Conservation (phyloP, 108 stramenopile species). For the Cafeteria roenbergensis region DNA sequence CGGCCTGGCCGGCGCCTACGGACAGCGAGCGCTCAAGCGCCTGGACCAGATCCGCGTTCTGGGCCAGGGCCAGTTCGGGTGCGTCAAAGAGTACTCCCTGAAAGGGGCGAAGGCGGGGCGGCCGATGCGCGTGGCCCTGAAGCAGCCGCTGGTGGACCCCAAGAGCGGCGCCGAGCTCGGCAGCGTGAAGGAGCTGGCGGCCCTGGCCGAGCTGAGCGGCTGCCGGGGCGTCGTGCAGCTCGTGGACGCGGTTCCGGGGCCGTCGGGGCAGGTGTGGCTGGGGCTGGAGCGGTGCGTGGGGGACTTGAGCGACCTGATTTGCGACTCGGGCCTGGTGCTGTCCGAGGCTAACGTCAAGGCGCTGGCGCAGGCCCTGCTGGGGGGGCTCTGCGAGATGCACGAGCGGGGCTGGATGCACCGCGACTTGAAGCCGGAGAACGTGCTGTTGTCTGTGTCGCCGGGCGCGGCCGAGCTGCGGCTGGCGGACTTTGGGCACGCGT, state of each 20-base stretch:
- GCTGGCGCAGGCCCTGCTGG: slow-evolving; percentile 64
- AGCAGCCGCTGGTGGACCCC: no score
- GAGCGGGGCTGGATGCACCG: slow-evolving; percentile 68
- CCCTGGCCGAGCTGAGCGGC: slow-evolving; percentile 65
- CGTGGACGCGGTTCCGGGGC: slow-evolving; percentile 18
- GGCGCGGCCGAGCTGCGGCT: slow-evolving; percentile 71
- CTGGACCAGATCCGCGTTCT: no score
- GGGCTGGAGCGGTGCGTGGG: slow-evolving; percentile 69
- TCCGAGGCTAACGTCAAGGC: slow-evolving; percentile 48
- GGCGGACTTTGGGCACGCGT: slow-evolving; percentile 89
- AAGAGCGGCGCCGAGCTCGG: no score
- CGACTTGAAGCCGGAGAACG: slow-evolving; percentile 77
- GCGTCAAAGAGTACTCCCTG: no score
- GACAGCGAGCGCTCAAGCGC: no score
- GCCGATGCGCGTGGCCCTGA: no score
- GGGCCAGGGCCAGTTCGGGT: no score
- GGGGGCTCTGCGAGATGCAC: slow-evolving; percentile 72
- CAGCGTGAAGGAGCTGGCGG: slow-evolving; percentile 50
- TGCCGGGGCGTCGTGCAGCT: slow-evolving; percentile 61
- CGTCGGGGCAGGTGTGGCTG: slow-evolving; percentile 58
- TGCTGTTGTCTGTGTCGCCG: slow-evolving; percentile 51
- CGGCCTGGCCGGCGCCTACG: no score
- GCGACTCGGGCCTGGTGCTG: slow-evolving; percentile 52
- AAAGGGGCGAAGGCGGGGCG: no score
- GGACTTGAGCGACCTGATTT: slow-evolving; percentile 69